Evolutionary conservation across 306 rosid genomes (phyloP).

Genomic region (Rubus idaeus): DNA sequence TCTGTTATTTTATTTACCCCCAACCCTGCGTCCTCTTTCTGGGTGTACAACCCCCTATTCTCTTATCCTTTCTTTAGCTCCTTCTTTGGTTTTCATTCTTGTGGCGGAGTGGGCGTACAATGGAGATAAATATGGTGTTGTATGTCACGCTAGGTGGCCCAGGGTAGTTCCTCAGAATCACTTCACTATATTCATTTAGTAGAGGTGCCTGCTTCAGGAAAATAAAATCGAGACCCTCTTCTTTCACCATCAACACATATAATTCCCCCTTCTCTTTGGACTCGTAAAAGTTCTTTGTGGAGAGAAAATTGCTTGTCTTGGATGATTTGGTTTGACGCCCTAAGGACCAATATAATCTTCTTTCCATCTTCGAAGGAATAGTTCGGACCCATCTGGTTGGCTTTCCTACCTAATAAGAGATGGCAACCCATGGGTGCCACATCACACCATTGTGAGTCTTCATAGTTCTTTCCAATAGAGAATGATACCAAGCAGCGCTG

Average conservation of each 20-base stretch:
- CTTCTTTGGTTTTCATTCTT: too few relatives aligned
- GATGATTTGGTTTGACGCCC: not conserved
- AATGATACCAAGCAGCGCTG: not conserved
- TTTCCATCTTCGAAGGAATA: not conserved
- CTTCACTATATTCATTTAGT: not conserved
- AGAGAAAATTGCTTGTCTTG: not conserved
- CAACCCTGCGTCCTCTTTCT: too few relatives aligned
- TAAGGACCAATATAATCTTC: not conserved
- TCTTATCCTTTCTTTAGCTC: too few relatives aligned
- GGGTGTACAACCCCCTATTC: too few relatives aligned
- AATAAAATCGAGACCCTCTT: too few relatives aligned
- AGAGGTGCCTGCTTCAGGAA: too few relatives aligned
- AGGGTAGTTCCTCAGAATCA: not conserved
- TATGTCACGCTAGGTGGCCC: not conserved
- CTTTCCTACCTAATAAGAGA: not conserved
- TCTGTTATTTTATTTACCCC: too few relatives aligned
- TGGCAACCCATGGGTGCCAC: not conserved
- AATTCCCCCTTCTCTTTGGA: not conserved
- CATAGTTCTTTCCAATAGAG: not conserved
- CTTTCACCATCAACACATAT: not conserved
- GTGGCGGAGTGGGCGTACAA: too few relatives aligned
- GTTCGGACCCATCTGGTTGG: not conserved
- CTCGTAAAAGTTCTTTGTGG: not conserved
- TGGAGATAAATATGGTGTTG: not conserved
- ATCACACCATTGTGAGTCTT: not conserved